phyloP scores from a whole-genome alignment of 179 eudicot genomes.

The Sideroxylon spinosum region DNA sequence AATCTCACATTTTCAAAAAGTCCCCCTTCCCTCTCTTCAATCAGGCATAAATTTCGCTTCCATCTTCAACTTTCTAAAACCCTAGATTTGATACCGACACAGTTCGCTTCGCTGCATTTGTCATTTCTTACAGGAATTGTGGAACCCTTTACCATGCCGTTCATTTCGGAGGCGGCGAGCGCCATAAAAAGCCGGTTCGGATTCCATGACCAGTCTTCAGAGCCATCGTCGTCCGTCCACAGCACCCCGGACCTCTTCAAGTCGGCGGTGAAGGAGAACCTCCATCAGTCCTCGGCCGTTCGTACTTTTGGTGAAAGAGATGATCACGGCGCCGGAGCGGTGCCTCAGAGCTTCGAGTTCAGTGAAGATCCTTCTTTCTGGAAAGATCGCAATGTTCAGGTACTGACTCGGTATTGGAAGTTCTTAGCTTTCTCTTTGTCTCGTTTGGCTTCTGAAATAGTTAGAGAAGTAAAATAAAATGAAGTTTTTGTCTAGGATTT shows the following conservation, averaged over 20 bases:
- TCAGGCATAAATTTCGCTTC: not conserved
- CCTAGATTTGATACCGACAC: not conserved
- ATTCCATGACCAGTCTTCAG: constrained; percentile 47
- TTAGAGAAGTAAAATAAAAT: not conserved
- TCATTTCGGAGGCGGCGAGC: constrained; percentile 54
- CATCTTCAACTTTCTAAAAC: not conserved
- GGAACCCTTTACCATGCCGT: constrained; percentile 30
- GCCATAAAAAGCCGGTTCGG: constrained; percentile 65
- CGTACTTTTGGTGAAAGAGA: constrained; percentile 19
- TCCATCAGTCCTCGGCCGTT: constrained; percentile 35
- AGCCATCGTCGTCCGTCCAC: constrained; percentile 30
- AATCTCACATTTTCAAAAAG: not conserved
- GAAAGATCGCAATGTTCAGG: constrained; percentile 98
- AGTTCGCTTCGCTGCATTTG: not conserved
- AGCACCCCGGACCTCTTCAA: constrained; percentile 57
- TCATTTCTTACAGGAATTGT: not conserved
- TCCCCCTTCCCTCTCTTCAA: not conserved
- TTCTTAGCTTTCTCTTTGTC: not conserved
- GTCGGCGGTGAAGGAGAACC: constrained; percentile 48
- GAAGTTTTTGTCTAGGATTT: too few species aligned
- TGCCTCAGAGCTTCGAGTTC: constrained; percentile 58
- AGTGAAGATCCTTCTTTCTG: constrained; percentile 80
- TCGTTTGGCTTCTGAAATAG: not conserved
- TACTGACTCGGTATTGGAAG: constrained; percentile 7
- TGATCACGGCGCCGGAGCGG: constrained; percentile 17